phyloP scores from a whole-genome alignment of 2,329 filamentous ascomycete genomes.

The Hymenoscyphus infarciens region DNA sequence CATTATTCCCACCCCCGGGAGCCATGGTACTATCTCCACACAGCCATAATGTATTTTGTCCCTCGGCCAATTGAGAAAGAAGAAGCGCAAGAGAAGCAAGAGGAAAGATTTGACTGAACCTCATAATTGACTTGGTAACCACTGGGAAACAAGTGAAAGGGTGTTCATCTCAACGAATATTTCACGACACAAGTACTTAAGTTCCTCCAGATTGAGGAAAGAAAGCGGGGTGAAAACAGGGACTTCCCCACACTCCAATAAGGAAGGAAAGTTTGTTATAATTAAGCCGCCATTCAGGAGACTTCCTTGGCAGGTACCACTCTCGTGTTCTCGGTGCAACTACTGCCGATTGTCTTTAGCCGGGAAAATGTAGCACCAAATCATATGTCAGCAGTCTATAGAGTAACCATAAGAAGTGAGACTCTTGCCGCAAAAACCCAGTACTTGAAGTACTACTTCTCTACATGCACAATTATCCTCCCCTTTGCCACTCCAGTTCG shows the following conservation, averaged over 20 bases:
- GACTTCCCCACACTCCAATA: neutral
- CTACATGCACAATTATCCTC: conserved; percentile 48
- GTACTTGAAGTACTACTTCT: too few relatives aligned
- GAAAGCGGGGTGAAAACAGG: neutral
- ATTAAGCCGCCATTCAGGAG: neutral
- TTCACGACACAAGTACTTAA: neutral
- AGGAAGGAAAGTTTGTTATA: neutral
- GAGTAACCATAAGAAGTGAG: too few relatives aligned
- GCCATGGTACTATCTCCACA: conserved; percentile 25
- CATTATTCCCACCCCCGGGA: conserved; percentile 19
- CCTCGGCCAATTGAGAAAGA: neutral
- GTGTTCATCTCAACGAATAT: neutral
- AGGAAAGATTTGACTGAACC: neutral
- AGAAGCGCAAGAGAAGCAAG: neutral
- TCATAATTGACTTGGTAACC: neutral
- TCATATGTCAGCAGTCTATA: too few relatives aligned
- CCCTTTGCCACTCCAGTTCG: conserved; percentile 53
- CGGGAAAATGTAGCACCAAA: too few relatives aligned
- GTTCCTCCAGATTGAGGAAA: neutral
- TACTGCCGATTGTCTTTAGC: too few relatives aligned
- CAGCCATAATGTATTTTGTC: conserved; percentile 15
- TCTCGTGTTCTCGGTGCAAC: neutral
- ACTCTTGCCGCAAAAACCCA: too few relatives aligned
- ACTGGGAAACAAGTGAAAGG: neutral
- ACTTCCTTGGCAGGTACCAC: neutral